Evolutionary conservation across 78 protist species (phyloP).

Genomic region (Dictyostelium brefeldianum): DNA sequence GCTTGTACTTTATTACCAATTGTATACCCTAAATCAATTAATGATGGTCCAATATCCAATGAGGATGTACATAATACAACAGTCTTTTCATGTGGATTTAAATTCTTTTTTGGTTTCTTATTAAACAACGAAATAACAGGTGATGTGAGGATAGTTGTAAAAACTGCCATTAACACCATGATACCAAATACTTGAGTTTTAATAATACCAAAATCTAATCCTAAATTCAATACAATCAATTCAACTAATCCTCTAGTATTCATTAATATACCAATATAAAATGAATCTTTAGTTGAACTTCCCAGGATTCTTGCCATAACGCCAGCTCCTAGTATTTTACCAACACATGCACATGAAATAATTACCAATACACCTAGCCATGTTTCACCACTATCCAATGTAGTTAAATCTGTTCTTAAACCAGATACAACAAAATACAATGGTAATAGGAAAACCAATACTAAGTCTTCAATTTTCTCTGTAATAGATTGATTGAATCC

Average conservation of each 20-base stretch:
- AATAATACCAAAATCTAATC: constrained; percentile 71
- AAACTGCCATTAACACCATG: constrained; percentile 81
- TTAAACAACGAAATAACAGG: constrained; percentile 50
- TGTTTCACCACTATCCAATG: constrained; percentile 42
- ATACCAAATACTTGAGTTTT: constrained; percentile 53
- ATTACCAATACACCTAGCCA: constrained; percentile 74
- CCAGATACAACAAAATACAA: constrained; percentile 83
- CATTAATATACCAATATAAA: constrained; percentile 81
- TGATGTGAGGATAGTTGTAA: constrained; percentile 64
- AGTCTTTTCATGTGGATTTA: background rate
- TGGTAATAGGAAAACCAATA: constrained; percentile 83
- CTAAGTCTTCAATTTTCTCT: constrained; percentile 76
- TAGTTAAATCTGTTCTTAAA: constrained; percentile 66
- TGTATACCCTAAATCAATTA: constrained; percentile 47
- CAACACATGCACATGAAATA: constrained; percentile 65
- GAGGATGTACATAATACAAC: constrained; percentile 57
- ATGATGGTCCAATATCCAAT: constrained; percentile 31
- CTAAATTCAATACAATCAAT: constrained; percentile 84
- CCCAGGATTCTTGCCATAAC: constrained; percentile 17
- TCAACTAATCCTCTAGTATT: constrained; percentile 87
- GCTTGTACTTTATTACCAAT: constrained; percentile 16
- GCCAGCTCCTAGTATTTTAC: constrained; percentile 64
- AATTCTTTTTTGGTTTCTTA: constrained; percentile 3
- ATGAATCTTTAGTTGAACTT: constrained; percentile 42
- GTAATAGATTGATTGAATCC: constrained; percentile 76